Conservation (phyloP, 257 asterid species). For the Henckelia pumila region DNA sequence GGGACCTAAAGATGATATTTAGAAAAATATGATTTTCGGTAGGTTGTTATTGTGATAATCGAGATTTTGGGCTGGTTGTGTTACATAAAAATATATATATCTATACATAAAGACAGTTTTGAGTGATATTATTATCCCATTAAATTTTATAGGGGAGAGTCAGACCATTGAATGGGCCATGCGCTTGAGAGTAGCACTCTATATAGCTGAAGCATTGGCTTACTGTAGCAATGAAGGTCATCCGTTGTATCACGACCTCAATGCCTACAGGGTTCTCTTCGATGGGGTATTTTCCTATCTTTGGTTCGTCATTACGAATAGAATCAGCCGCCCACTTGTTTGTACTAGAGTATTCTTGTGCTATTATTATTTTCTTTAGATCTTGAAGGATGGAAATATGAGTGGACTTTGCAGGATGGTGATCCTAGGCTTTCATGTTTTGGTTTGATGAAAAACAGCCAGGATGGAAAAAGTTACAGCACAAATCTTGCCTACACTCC, state of each 20-base stretch:
- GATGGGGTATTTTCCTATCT: slow-evolving; percentile 46
- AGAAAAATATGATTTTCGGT: neutral
- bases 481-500: slow-evolving; percentile 81
- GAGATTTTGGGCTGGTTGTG: neutral
- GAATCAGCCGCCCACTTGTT: neutral
- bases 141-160: slow-evolving; percentile 53
- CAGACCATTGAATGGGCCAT: slow-evolving; percentile 79
- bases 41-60: slow-evolving; percentile 7
- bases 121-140: neutral
- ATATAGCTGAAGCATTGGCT: slow-evolving; percentile 58
- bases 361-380: neutral
- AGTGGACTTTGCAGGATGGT: slow-evolving; percentile 50
- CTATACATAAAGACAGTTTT: neutral
- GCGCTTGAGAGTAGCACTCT: slow-evolving; percentile 76
- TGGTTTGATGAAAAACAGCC: slow-evolving; percentile 72
- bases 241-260: slow-evolving; percentile 64
- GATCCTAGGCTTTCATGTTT: slow-evolving; percentile 81
- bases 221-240: slow-evolving; percentile 60
- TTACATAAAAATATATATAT: neutral
- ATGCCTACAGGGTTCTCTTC: slow-evolving; percentile 66
- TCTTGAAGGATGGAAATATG: slow-evolving; percentile 13
- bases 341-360: neutral
- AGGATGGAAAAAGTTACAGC: slow-evolving; percentile 80
- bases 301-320: neutral
- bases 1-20: neutral